Evolutionary conservation across 1,139 yeast genomes (phyloP), one percentile per base, ranked within the genome.

Genomic region (Geotrichum europaeum): DNA sequence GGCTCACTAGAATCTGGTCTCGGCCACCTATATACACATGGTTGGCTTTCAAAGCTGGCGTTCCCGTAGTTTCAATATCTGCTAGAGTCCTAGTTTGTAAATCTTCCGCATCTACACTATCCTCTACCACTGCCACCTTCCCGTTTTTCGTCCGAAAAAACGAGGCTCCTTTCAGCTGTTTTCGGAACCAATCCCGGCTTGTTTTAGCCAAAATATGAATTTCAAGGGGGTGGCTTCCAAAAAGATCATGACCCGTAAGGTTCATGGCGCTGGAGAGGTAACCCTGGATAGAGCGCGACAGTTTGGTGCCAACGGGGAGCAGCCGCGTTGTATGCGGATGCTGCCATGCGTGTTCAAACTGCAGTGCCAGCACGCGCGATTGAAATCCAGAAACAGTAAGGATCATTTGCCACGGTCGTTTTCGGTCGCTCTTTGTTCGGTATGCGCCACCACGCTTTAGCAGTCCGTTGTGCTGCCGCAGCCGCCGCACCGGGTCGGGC

Each of bases 391-490:
- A 76, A 0, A 89, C 86, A 3, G 85, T 69, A 55, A 82, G 65
- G 0, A 80, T 72, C 85, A 86, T 84, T 61, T 80, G 81, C 96
- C 96, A 89, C 0, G 96, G 96, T 56, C 92, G 72, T 51, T 76
- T 78, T 0, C 84, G 84, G 28, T 71, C 70, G 53, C 77, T 73
- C 63, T 78, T 83, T 0, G 96, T 89, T 53, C 83, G 74, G 67
- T 75, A 83, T 0, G 96, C 96, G 1, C 92, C 92, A 0, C 89
- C 89, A 9, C 67, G 67, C 25, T 74, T 75, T 22, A 86, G 69
- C 4, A 79, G 82, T 1, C 96, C 96, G 74, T 89, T 89, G 69
- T 89, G 96, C 66, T 89, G 96, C 49, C 89, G 73, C 5, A 89
- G 74, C 55, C 96, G 64, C 62, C 92, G 72, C 0, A 75, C 69